Base-by-base conservation (phyloP, 2,329 filamentous ascomycete genomes). In the Bimuria novae-zelandiae region DNA sequence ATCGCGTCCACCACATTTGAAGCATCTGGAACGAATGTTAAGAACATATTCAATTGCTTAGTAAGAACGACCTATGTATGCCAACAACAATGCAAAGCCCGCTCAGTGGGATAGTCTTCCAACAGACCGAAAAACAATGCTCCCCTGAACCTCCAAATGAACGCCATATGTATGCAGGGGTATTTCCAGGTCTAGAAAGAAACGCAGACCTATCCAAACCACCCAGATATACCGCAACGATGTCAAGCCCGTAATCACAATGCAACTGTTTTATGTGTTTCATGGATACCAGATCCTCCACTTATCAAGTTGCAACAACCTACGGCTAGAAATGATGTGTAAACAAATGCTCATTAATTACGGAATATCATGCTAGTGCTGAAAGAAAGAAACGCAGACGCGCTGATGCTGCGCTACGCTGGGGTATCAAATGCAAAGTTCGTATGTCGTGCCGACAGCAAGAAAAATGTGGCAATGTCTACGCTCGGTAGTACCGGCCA, bases 81-180 rank as follows among this genome's bases (percentile, higher is more conserved):
- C 27, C 19, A 22, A 32, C 17, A 44, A 25, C 30, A 46, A 46
- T 36, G 29, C 42, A 33, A 35, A 46, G 7, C 4, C 30, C 43
- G 43, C 43, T 7, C 43, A 35, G 43, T 30, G 43, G 43, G 4
- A 25, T 7, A 5, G 21, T 16, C 12, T 7, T 22, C 27, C 21
- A 22, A 39, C 10, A 19, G n/a, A 47, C 22, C n/a, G 16, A 30
- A 4, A 10, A 33, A 33, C 5, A 45, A 47, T 37, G 32, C 21
- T n/a, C 14, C n/a, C 33, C 33, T 3, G 11, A 47, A 29, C 2
- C 32, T 21, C 2, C 30, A n/a, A 29, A 36, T 44, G 21, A 46
- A 51, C 49, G 41, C 49, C 49, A 40, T 32, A 48, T 48, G 40
- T 47, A 52, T 52, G 50, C 50, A 48, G 43, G 50, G 50, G 50